Evolutionary conservation across 257 asterid species (phyloP).

Genomic region (Salvia splendens): DNA sequence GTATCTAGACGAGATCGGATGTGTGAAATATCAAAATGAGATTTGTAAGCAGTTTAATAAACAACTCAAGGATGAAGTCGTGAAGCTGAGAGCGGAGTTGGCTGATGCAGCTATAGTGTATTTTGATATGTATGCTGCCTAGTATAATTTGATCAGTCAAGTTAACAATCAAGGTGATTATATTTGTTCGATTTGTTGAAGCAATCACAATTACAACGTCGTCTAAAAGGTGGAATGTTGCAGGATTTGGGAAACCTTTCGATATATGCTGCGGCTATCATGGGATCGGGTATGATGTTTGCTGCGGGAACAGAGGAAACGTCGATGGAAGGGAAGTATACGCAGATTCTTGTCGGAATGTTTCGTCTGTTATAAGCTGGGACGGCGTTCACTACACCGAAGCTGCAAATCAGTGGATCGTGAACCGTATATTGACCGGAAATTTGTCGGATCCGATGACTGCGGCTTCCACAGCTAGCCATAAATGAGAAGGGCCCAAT

Average conservation of each 20-base stretch:
- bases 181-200: not conserved
- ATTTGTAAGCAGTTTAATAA: slow-evolving; percentile 55
- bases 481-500: too few relatives aligned
- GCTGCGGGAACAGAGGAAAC: slow-evolving; percentile 60
- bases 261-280: slow-evolving; percentile 67
- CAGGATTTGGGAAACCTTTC: slow-evolving; percentile 67
- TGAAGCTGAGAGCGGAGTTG: slow-evolving; percentile 46
- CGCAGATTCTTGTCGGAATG: slow-evolving; percentile 61
- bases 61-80: slow-evolving; percentile 42
- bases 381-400: slow-evolving; percentile 79
- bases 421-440: slow-evolving; percentile 46
- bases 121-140: slow-evolving; percentile 66
- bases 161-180: slow-evolving; percentile 51
- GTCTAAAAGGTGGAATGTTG: not conserved
- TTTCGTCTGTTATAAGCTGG: slow-evolving; percentile 67
- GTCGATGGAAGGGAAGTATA: slow-evolving; percentile 56
- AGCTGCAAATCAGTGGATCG: slow-evolving; percentile 72
- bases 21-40: slow-evolving; percentile 54
- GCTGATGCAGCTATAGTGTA: slow-evolving; percentile 49
- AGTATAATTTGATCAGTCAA: slow-evolving; percentile 56
- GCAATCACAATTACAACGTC: too few relatives aligned
- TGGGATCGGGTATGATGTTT: slow-evolving; percentile 47
- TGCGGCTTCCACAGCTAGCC: slow-evolving; percentile 48
- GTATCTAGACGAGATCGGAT: slow-evolving; percentile 59
- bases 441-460: slow-evolving; percentile 61